These are phyloP conservation scores for Gentiana macrophylla DNA, from an alignment of 257 asterid genomes.

Conservation along the genomic window DNA sequence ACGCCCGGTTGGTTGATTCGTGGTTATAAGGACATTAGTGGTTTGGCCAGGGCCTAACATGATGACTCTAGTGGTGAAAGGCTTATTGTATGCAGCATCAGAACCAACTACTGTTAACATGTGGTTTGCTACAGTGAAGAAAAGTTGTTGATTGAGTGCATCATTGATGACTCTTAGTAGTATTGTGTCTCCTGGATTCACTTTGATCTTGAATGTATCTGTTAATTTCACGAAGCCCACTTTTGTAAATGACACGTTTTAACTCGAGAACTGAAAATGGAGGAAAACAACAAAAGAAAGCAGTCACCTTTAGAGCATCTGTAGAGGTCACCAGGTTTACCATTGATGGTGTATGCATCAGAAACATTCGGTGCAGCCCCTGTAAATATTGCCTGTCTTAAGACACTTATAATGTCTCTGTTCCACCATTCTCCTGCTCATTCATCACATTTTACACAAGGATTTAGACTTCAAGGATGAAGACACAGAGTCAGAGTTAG, in stretches of 20 bases:
- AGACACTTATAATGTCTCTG: slow-evolving; percentile 17
- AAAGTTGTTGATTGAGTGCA: slow-evolving; percentile 32
- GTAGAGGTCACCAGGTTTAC: slow-evolving; percentile 32
- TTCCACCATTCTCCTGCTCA: slow-evolving; percentile 35
- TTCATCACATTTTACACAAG: background rate
- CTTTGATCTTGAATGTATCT: slow-evolving; percentile 25
- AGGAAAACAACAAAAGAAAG: no score
- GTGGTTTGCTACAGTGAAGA: slow-evolving; percentile 38
- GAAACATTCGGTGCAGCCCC: slow-evolving; percentile 37
- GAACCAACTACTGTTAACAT: slow-evolving; percentile 35
- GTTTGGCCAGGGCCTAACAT: slow-evolving; percentile 44
- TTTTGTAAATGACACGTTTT: background rate
- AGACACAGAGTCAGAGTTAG: background rate
- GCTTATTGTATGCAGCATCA: slow-evolving; percentile 38
- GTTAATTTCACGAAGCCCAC: background rate
- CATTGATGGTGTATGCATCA: slow-evolving; percentile 33
- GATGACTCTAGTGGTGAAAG: slow-evolving; percentile 29
- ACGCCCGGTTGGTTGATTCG: slow-evolving; percentile 24
- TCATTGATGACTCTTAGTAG: slow-evolving; percentile 32
- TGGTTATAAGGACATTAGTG: slow-evolving; percentile 29
- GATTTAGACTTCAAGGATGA: background rate
- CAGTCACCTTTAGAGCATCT: slow-evolving; percentile 27
- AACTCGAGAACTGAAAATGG: no score
- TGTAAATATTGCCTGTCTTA: slow-evolving; percentile 19
- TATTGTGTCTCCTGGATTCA: slow-evolving; percentile 24